A percentile compares a stretch with the other conserved stretches of the same genome.
Conservation (phyloP, 2,329 filamentous ascomycete species). For the Sarocladiaceae sp. region DNA sequence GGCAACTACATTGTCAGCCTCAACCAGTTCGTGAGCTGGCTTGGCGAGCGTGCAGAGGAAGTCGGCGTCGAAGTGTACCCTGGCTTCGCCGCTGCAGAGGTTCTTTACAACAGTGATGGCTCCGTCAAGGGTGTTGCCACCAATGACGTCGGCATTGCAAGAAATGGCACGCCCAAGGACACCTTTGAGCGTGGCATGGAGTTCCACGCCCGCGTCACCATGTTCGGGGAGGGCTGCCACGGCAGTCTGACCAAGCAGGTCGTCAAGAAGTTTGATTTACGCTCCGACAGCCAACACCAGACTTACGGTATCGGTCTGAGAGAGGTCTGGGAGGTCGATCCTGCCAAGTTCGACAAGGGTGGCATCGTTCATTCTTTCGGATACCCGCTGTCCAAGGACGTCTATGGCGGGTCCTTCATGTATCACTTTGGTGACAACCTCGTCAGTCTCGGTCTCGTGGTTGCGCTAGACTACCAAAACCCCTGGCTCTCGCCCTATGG, state of each 20-base stretch:
- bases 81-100: slow-evolving; percentile 89
- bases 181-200: slow-evolving; percentile 96
- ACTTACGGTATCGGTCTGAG: slow-evolving; percentile 94
- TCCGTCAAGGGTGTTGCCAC: slow-evolving; percentile 92
- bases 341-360: slow-evolving; percentile 85
- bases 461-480: slow-evolving; percentile 91
- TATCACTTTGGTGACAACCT: slow-evolving; percentile 99
- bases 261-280: slow-evolving; percentile 86
- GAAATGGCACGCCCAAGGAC: slow-evolving; percentile 79
- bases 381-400: slow-evolving; percentile 80
- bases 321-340: slow-evolving; percentile 94
- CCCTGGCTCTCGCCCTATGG: slow-evolving; percentile 93
- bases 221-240: slow-evolving; percentile 93
- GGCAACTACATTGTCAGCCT: slow-evolving; percentile 97
- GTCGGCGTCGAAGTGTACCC: slow-evolving; percentile 93
- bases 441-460: slow-evolving; percentile 84
- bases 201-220: slow-evolving; percentile 85
- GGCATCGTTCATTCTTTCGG: slow-evolving; percentile 86
- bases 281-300: slow-evolving; percentile 83
- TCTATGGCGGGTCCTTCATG: slow-evolving; percentile 98
- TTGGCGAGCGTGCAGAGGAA: slow-evolving; percentile 94
- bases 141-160: slow-evolving; percentile 81
- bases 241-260: slow-evolving; percentile 93
- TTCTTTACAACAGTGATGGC: slow-evolving; percentile 80
- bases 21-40: slow-evolving; percentile 92